Evolutionary conservation across 2,329 filamentous ascomycete species (phyloP).

Genomic region (Drechslerella stenobrocha): DNA sequence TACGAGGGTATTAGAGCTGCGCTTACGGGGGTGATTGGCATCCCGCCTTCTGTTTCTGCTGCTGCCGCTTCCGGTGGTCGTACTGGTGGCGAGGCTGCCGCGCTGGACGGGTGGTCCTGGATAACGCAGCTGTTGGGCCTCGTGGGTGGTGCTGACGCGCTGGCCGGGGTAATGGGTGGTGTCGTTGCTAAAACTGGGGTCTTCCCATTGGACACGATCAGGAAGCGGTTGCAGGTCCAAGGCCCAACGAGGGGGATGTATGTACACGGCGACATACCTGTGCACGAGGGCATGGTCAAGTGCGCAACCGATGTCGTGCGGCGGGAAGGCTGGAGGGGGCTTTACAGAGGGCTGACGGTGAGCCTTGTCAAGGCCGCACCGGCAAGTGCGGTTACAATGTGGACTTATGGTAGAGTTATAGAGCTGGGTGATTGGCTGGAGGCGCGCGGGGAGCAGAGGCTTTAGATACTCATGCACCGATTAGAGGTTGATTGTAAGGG

Average conservation of each 20-base stretch:
- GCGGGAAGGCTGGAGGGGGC: slow-evolving; percentile 73
- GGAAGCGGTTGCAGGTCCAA: slow-evolving; percentile 93
- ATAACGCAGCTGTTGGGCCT: slow-evolving; percentile 55
- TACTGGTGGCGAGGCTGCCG: slow-evolving; percentile 55
- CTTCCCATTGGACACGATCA: slow-evolving; percentile 88
- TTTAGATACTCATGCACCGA: slow-evolving; percentile 3
- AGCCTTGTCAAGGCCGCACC: slow-evolving; percentile 91
- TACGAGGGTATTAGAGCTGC: slow-evolving; percentile 67
- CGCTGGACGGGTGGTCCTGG: neutral
- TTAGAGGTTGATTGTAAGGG: too few species aligned
- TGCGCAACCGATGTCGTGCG: slow-evolving; percentile 70
- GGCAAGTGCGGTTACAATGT: slow-evolving; percentile 88
- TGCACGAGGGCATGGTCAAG: slow-evolving; percentile 69
- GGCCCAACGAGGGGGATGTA: slow-evolving; percentile 80
- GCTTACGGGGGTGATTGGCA: slow-evolving; percentile 1
- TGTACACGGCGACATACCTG: slow-evolving; percentile 83
- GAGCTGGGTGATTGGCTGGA: slow-evolving; percentile 61
- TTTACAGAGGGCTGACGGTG: slow-evolving; percentile 86
- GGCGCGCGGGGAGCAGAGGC: slow-evolving; percentile 18
- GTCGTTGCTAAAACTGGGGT: slow-evolving; percentile 83
- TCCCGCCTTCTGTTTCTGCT: slow-evolving; percentile 1
- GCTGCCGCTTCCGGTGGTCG: neutral
- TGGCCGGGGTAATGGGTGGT: slow-evolving; percentile 77
- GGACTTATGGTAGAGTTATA: slow-evolving; percentile 84
- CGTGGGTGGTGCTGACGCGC: slow-evolving; percentile 80